Evolutionary conservation across 106 monocot genomes (phyloP).

Genomic region (Phalaenopsis equestris): DNA sequence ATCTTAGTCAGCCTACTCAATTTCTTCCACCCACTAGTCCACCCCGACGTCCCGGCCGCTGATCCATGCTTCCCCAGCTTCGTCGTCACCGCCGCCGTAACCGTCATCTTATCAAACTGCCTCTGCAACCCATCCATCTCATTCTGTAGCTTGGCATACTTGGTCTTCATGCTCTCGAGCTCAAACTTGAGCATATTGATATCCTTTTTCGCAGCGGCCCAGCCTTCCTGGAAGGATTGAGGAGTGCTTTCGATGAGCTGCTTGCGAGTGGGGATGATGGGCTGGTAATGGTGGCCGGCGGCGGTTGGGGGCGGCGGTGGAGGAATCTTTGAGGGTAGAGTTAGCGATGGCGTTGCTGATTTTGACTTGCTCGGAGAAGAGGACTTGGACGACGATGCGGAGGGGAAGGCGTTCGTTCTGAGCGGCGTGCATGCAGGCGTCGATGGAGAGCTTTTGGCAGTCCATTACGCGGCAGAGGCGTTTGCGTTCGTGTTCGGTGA

Average conservation of each 20-base stretch:
- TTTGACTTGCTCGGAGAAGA: constrained; percentile 95
- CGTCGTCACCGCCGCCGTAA: background rate
- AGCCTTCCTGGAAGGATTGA: constrained; percentile 90
- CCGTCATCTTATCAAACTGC: constrained; percentile 59
- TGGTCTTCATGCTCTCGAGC: constrained; percentile 85
- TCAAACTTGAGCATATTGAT: constrained; percentile 93
- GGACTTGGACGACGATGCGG: constrained; percentile 81
- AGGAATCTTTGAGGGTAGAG: constrained; percentile 38
- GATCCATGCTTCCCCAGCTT: constrained; percentile 13
- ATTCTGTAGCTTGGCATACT: constrained; percentile 79
- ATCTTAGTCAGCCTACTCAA: constrained; percentile 62
- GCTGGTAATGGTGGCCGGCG: constrained; percentile 31
- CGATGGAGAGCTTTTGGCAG: constrained; percentile 96
- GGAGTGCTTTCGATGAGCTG: constrained; percentile 83
- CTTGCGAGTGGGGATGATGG: constrained; percentile 32
- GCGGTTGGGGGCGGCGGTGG: constrained; percentile 1
- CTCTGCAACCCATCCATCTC: constrained; percentile 79
- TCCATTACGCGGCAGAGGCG: constrained; percentile 95
- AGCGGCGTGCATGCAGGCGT: constrained; percentile 96
- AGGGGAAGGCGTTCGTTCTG: constrained; percentile 97
- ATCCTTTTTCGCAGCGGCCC: constrained; percentile 86
- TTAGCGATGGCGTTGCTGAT: constrained; percentile 84
- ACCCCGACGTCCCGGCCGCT: constrained; percentile 17
- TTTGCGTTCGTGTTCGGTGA: constrained; percentile 91
- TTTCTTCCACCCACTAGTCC: constrained; percentile 80